Evolutionary conservation across 2,329 filamentous ascomycete species (phyloP).

Genomic region (Metarhizium brunneum): DNA sequence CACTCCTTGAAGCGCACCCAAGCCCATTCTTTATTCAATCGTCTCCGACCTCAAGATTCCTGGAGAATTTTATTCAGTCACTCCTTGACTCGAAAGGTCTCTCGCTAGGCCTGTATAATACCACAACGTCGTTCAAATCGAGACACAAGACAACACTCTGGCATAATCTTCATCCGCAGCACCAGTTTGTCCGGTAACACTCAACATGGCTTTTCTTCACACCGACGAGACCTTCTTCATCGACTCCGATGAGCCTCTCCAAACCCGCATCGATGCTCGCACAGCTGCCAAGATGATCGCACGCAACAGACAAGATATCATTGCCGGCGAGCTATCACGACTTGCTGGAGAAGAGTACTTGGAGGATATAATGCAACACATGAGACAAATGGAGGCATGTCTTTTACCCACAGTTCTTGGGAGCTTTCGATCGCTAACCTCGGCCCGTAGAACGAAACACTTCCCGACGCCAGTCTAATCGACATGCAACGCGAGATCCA

Average conservation of each 20-base stretch:
- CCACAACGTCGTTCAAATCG: constrained; percentile 3
- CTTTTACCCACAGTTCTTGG: background rate
- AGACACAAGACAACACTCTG: constrained; percentile 9
- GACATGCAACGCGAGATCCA: constrained; percentile 99
- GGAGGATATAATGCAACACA: constrained; percentile 88
- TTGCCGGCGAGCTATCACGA: constrained; percentile 81
- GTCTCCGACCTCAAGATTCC: constrained; percentile 38
- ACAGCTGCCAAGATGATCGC: constrained; percentile 72
- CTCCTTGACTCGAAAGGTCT: constrained; percentile 29
- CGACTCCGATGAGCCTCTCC: constrained; percentile 41
- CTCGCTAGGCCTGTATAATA: constrained; percentile 12
- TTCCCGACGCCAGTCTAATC: constrained; percentile 94
- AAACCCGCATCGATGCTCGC: constrained; percentile 55
- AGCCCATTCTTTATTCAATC: constrained; percentile 28
- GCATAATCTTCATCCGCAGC: constrained; percentile 6
- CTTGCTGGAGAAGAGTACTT: constrained; percentile 83
- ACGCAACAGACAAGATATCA: constrained; percentile 74
- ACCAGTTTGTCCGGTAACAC: constrained; percentile 7
- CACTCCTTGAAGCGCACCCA: constrained; percentile 22
- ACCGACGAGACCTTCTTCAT: constrained; percentile 43
- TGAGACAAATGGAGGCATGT: constrained; percentile 84
- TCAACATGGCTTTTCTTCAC: constrained; percentile 38
- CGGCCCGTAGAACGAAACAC: constrained; percentile 57
- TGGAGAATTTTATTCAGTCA: constrained; percentile 40
- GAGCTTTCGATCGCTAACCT: constrained; percentile 14